A percentile compares a stretch with the other conserved stretches of the same genome.
phyloP scores from a whole-genome alignment of 352 stramenopile genomes.

The Phytopythium montanum region DNA sequence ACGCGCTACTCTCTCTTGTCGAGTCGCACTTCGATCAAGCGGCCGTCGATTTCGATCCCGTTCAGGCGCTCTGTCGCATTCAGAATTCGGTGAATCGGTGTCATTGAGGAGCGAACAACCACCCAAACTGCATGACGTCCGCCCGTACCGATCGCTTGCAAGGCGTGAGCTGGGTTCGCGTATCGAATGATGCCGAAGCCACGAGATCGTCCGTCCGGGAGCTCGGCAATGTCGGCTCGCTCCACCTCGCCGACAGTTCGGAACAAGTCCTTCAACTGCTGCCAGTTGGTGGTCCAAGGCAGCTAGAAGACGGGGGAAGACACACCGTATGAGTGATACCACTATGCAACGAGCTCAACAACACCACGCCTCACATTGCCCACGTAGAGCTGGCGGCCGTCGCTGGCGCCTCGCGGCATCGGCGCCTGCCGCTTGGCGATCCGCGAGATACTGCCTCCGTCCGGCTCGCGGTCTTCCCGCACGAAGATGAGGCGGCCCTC shows the following conservation, averaged over 20 bases:
- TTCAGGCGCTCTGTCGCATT: constrained; percentile 50
- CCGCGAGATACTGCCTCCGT: constrained; percentile 67
- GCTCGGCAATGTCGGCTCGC: constrained; percentile 51
- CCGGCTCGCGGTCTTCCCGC: constrained; percentile 77
- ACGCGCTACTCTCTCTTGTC: constrained; percentile 45
- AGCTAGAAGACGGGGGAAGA: constrained; percentile 28
- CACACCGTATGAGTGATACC: constrained; percentile 1
- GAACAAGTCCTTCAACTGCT: constrained; percentile 69
- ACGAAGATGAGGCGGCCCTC: constrained; percentile 89
- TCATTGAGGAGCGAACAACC: too few relatives aligned
- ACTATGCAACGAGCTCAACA: background rate
- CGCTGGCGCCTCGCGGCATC: constrained; percentile 11
- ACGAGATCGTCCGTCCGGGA: constrained; percentile 55
- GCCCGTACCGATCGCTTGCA: constrained; percentile 58
- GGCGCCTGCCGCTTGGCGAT: constrained; percentile 41
- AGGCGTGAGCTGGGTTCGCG: constrained; percentile 38
- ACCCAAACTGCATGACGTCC: background rate
- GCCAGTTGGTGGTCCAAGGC: constrained; percentile 63
- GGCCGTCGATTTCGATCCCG: constrained; percentile 58
- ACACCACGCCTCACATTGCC: constrained; percentile 52
- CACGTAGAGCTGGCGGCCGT: constrained; percentile 61
- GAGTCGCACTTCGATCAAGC: constrained; percentile 60
- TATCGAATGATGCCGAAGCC: constrained; percentile 76
- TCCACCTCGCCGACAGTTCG: constrained; percentile 63
- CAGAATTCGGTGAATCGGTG: background rate